These are phyloP conservation scores for Stephania yunnanensis DNA, from an alignment of 164 flowering plant genomes.

Conservation along the genomic window DNA sequence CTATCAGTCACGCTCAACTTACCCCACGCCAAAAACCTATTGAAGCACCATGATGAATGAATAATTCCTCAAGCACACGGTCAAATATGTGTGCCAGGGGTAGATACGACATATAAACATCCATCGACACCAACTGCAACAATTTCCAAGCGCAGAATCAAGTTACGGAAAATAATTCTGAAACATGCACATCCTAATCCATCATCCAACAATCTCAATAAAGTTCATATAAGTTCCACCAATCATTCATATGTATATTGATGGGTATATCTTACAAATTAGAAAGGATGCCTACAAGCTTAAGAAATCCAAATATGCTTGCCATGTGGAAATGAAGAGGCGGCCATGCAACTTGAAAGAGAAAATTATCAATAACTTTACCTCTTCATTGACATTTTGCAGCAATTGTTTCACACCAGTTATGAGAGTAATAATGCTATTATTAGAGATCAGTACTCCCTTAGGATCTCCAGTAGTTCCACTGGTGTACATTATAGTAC, in stretches of 20 bases:
- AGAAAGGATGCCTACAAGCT: neutral
- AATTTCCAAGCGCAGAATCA: constrained; percentile 1
- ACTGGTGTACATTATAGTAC: constrained; percentile 97
- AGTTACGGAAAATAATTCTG: neutral
- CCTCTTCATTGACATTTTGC: constrained; percentile 59
- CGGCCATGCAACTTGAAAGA: neutral
- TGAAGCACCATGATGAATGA: constrained; percentile 71
- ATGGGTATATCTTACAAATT: neutral
- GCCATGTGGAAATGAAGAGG: neutral
- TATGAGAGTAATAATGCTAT: constrained; percentile 63
- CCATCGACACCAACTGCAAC: constrained; percentile 50
- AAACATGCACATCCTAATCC: neutral
- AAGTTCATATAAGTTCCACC: neutral
- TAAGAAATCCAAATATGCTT: neutral
- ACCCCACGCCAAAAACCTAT: constrained; percentile 99
- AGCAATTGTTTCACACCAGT: constrained; percentile 60
- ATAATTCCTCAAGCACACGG: constrained; percentile 78
- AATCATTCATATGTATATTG: neutral
- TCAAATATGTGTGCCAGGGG: constrained; percentile 97
- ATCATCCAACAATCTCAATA: no score
- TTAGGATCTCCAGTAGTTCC: constrained; percentile 99
- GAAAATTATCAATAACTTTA: constrained; percentile 19
- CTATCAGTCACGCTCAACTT: constrained; percentile 23
- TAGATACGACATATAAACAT: constrained; percentile 86
- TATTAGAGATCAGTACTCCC: constrained; percentile 84